Conservation (phyloP, 306 rosid species). For the Pueraria montana region DNA sequence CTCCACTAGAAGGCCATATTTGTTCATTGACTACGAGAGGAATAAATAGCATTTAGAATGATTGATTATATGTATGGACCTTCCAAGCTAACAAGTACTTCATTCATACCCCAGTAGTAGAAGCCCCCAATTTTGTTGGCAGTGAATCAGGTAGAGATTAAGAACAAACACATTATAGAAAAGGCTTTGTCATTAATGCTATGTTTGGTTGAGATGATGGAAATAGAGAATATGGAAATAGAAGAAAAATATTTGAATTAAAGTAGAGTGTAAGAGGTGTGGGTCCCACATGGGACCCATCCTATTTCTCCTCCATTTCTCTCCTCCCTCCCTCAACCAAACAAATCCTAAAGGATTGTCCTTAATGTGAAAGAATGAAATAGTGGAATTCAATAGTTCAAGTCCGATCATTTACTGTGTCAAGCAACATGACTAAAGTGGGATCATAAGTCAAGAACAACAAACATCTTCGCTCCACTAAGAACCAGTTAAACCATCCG, state of each 20-base stretch:
- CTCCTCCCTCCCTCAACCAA: too few species aligned
- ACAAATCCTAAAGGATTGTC: too few species aligned
- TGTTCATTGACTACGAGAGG: conserved; percentile 32
- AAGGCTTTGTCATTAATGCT: too few species aligned
- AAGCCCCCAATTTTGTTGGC: background rate
- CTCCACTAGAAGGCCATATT: background rate
- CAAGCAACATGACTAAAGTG: conserved; percentile 5
- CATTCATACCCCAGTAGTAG: background rate
- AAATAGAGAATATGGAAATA: too few species aligned
- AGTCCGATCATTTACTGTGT: conserved; percentile 12
- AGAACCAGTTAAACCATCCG: background rate
- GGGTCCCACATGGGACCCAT: too few species aligned
- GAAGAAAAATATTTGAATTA: too few species aligned
- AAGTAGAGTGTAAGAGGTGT: too few species aligned
- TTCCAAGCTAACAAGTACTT: background rate
- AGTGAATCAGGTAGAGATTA: too few species aligned
- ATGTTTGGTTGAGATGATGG: too few species aligned
- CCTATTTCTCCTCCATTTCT: too few species aligned
- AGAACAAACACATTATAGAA: too few species aligned
- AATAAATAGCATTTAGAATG: conserved; percentile 4
- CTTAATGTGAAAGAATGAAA: background rate
- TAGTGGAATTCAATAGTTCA: background rate
- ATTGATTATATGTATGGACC: background rate
- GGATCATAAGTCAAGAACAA: conserved; percentile 5
- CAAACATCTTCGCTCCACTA: too few species aligned